Percentiles rank a stretch among this genome's conserved stretches.
These are phyloP conservation scores for Kluyveromyces siamensis DNA, from an alignment of 805 yeast species.

Conservation along the genomic window DNA sequence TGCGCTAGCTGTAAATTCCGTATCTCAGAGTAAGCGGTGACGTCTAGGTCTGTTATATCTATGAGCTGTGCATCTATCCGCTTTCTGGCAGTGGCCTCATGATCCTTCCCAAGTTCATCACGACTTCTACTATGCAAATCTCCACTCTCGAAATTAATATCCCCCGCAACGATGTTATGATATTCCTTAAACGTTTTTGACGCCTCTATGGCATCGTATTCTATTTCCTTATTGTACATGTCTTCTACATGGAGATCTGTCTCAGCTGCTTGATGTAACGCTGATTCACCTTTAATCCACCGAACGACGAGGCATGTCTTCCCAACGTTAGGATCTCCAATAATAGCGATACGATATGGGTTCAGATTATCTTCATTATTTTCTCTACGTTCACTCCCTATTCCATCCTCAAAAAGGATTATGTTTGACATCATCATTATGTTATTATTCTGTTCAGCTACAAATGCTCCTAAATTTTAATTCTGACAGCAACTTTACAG, in stretches of 20 bases:
- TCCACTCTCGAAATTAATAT: not conserved
- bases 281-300: slow-evolving; percentile 11
- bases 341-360: slow-evolving; percentile 16
- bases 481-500: too few relatives aligned
- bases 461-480: too few relatives aligned
- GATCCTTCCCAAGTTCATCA: not conserved
- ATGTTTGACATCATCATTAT: slow-evolving; percentile 1
- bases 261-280: slow-evolving; percentile 1
- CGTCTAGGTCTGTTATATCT: slow-evolving; percentile 15
- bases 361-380: slow-evolving; percentile 15
- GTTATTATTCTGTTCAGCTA: not conserved
- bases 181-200: not conserved
- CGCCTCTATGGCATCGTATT: not conserved
- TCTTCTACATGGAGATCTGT: slow-evolving; percentile 9
- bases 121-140: not conserved
- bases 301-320: slow-evolving; percentile 19
- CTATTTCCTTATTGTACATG: slow-evolving; percentile 10
- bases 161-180: not conserved
- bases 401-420: not conserved
- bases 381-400: not conserved
- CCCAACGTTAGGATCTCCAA: slow-evolving; percentile 19
- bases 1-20: slow-evolving; percentile 19
- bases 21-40: slow-evolving; percentile 17
- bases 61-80: slow-evolving; percentile 14
- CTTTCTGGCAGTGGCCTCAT: not conserved